Evolutionary conservation across 176 grass and related monocot genomes (phyloP).

Genomic region (Thinopyrum elongatum): DNA sequence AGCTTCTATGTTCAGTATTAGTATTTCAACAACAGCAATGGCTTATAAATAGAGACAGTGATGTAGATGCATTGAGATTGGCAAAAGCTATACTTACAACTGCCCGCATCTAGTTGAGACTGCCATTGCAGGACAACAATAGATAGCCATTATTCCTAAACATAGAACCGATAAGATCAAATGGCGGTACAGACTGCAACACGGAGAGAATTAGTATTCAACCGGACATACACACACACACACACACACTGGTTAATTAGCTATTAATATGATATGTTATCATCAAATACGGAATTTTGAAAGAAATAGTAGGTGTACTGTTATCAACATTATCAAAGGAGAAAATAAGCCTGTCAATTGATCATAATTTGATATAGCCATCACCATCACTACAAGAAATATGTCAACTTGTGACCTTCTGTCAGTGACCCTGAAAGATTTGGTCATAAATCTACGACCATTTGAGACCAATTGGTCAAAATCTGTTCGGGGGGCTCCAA

Average conservation of each 20-base stretch:
- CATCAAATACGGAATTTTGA: background rate
- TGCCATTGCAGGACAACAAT: slow-evolving; percentile 91
- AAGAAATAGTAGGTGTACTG: too few species aligned
- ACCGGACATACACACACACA: background rate
- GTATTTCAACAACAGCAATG: background rate
- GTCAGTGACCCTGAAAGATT: too few species aligned
- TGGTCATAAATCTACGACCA: too few species aligned
- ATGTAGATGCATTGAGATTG: background rate
- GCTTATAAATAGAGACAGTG: background rate
- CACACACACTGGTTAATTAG: background rate
- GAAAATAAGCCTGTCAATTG: too few species aligned
- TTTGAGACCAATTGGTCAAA: too few species aligned
- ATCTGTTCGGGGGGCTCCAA: too few species aligned
- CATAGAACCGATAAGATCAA: background rate
- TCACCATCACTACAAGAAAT: too few species aligned
- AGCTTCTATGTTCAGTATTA: slow-evolving; percentile 17
- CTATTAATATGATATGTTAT: background rate
- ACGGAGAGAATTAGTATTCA: background rate
- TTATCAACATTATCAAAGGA: too few species aligned
- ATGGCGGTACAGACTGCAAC: background rate
- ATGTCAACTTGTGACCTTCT: too few species aligned
- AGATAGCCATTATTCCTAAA: slow-evolving; percentile 94
- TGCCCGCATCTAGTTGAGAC: slow-evolving; percentile 95
- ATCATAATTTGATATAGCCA: too few species aligned
- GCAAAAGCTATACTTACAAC: slow-evolving; percentile 44